These are phyloP conservation scores for Brassica napus DNA, from an alignment of 345 rosid genomes.

Conservation along the genomic window DNA sequence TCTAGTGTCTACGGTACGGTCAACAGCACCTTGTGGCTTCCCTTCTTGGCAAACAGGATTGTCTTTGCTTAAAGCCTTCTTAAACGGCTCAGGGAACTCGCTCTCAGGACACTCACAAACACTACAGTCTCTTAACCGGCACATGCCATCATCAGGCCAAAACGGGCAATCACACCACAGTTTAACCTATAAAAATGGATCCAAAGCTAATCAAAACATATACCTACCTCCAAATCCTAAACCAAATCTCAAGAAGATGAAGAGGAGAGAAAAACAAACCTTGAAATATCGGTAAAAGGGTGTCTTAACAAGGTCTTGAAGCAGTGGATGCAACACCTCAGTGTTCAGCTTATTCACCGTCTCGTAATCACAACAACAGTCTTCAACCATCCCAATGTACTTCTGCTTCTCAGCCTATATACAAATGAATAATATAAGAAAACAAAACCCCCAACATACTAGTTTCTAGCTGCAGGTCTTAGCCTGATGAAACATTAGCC, in stretches of 20 bases:
- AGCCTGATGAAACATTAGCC: no score
- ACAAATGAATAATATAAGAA: not conserved
- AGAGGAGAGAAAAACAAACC: conserved; percentile 47
- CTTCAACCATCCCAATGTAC: conserved; percentile 78
- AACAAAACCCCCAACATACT: not conserved
- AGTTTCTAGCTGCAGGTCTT: not conserved
- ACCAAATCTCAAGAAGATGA: not conserved
- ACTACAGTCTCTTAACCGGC: conserved; percentile 90
- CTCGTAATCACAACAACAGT: conserved; percentile 92
- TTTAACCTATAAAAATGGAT: conserved; percentile 53
- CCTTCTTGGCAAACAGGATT: conserved; percentile 90
- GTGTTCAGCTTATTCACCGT: conserved; percentile 69
- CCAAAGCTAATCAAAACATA: conserved; percentile 11
- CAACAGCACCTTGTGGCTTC: conserved; percentile 85
- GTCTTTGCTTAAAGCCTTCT: conserved; percentile 64
- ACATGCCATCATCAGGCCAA: conserved; percentile 99
- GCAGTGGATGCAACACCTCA: conserved; percentile 69
- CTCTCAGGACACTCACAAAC: conserved; percentile 95
- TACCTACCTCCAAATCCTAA: no score
- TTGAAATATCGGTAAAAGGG: conserved; percentile 88
- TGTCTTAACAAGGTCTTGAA: conserved; percentile 77
- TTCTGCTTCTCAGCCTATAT: conserved; percentile 42
- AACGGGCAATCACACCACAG: conserved; percentile 97
- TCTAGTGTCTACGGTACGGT: conserved; percentile 72
- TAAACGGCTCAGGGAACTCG: conserved; percentile 83